Percentiles rank a stretch among this genome's conserved stretches.
Evolutionary conservation across 1,284 basidiomycete species (phyloP).

Genomic region (Tremellales sp.): DNA sequence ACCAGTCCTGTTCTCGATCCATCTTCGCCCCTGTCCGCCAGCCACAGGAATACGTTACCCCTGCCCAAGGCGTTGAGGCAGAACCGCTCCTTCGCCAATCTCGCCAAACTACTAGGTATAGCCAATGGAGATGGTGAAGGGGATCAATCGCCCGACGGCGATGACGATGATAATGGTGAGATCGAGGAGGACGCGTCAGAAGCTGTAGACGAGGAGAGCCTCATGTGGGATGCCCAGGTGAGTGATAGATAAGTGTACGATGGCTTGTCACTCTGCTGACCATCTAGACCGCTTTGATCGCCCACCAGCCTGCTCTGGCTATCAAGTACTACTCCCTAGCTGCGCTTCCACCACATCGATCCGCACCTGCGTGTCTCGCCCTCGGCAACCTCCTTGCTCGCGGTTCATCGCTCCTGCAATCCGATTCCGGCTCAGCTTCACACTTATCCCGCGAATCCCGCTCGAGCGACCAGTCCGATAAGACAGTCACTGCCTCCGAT

Average conservation of each 20-base stretch:
- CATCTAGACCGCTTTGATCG: conserved; percentile 39
- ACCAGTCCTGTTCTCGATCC: background rate
- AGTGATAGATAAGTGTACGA: no score
- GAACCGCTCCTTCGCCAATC: conserved; percentile 16
- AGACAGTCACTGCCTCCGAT: background rate
- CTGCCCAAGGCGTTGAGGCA: background rate
- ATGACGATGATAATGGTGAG: conserved; percentile 7
- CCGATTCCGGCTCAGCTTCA: conserved; percentile 9
- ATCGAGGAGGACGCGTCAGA: conserved; percentile 9
- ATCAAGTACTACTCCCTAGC: conserved; percentile 35
- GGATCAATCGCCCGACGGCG: background rate
- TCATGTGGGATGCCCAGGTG: conserved; percentile 45
- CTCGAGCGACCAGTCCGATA: background rate
- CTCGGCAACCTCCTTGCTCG: conserved; percentile 39
- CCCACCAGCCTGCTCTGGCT: conserved; percentile 36
- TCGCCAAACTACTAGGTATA: conserved; percentile 11
- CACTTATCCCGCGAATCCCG: background rate
- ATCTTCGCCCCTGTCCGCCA: background rate
- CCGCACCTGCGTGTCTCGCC: conserved; percentile 37
- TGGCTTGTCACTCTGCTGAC: no score
- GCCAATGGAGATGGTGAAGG: background rate
- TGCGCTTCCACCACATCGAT: conserved; percentile 37
- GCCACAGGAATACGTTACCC: background rate
- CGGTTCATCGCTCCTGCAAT: conserved; percentile 23
- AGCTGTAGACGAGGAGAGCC: conserved; percentile 30